Evolutionary conservation across 2,329 filamentous ascomycete genomes (phyloP).

Genomic region (Grosmannia serpens): DNA sequence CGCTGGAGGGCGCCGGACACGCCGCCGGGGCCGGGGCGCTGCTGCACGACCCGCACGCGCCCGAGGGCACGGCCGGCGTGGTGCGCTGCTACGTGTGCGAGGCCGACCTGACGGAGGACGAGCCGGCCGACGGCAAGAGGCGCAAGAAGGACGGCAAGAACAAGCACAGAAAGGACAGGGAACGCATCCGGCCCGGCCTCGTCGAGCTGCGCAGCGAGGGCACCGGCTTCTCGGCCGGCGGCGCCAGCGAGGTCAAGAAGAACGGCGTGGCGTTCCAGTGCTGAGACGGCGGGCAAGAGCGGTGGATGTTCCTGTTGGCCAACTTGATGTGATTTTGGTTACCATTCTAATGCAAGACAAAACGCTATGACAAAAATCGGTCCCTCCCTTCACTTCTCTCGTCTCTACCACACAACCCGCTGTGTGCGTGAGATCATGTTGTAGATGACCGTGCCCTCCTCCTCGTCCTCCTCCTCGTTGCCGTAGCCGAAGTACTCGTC

Average conservation of each 20-base stretch:
- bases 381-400: neutral
- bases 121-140: slow-evolving; percentile 12
- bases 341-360: no score
- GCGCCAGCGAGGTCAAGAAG: slow-evolving; percentile 70
- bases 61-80: slow-evolving; percentile 27
- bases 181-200: slow-evolving; percentile 56
- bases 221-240: slow-evolving; percentile 85
- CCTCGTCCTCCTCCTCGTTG: neutral
- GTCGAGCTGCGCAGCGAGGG: slow-evolving; percentile 76
- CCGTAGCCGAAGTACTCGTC: neutral
- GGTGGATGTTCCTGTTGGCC: no score
- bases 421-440: slow-evolving; percentile 9
- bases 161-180: slow-evolving; percentile 34
- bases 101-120: slow-evolving; percentile 49
- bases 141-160: slow-evolving; percentile 27
- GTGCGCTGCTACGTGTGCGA: slow-evolving; percentile 82
- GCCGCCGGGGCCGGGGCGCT: slow-evolving; percentile 9
- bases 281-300: slow-evolving; percentile 1
- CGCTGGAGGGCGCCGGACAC: slow-evolving; percentile 26
- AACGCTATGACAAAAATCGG: no score
- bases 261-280: slow-evolving; percentile 40
- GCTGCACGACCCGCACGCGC: slow-evolving; percentile 46
- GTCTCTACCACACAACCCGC: neutral
- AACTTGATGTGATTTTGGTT: no score
- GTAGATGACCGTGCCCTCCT: slow-evolving; percentile 5